phyloP scores from a whole-genome alignment of 2,329 filamentous ascomycete genomes.

The Whalleya microplaca region DNA sequence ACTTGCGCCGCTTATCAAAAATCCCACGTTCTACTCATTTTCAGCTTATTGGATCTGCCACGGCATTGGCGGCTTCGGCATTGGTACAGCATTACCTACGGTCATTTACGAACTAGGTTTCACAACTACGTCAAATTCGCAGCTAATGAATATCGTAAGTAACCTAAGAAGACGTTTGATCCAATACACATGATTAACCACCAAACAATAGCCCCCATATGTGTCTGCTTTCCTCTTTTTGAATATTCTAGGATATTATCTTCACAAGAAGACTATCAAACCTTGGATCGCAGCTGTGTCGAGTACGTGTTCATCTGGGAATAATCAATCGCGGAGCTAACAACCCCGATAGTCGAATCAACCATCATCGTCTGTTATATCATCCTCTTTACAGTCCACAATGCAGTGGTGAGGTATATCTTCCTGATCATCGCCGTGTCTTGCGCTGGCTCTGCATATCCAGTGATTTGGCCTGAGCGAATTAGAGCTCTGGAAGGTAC shows the following conservation, averaged over 20 bases:
- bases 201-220: slow-evolving; percentile 40
- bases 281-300: slow-evolving; percentile 44
- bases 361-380: slow-evolving; percentile 45
- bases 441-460: slow-evolving; percentile 45
- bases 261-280: slow-evolving; percentile 41
- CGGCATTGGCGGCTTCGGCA: slow-evolving; percentile 47
- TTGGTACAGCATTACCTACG: slow-evolving; percentile 45
- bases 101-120: slow-evolving; percentile 49
- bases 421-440: slow-evolving; percentile 40
- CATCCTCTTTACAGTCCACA: slow-evolving; percentile 40
- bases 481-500: slow-evolving; percentile 46
- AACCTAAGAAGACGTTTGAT: not conserved
- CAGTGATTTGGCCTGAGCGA: slow-evolving; percentile 49
- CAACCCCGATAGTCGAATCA: slow-evolving; percentile 33
- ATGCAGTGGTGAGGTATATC: slow-evolving; percentile 41
- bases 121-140: slow-evolving; percentile 44
- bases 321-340: slow-evolving; percentile 13
- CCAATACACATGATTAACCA: not conserved
- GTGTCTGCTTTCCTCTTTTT: slow-evolving; percentile 43
- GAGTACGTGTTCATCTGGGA: slow-evolving; percentile 34
- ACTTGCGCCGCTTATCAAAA: slow-evolving; percentile 36
- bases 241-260: slow-evolving; percentile 38
- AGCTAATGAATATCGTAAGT: slow-evolving; percentile 47
- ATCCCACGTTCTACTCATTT: slow-evolving; percentile 44
- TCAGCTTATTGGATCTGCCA: slow-evolving; percentile 45